Base-by-base conservation (phyloP, 768 basidiomycete genomes). In the Tremella mesenterica region DNA sequence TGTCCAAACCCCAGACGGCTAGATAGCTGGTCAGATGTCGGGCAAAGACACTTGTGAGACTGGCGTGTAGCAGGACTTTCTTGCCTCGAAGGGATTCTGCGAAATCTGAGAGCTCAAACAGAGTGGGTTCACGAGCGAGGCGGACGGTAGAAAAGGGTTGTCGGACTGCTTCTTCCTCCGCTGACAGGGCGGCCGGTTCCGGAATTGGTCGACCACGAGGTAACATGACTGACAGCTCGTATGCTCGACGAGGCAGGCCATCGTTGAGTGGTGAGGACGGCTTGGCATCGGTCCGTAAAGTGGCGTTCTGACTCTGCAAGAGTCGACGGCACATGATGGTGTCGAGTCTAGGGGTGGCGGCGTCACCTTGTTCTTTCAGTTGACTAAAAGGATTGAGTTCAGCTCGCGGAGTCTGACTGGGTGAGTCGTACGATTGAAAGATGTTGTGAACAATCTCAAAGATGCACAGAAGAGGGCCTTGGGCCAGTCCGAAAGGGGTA, bases 1-100 rank as follows among this genome's bases (percentile, higher is more conserved):
- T 84, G 64, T 93, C 88, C 83, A 96, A 81, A 12, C 92, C 91
- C 93, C 93, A 97, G 4, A 86, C 81, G 20, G 86, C 87, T 53
- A 99, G 79, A 73, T 93, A 95, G 61, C 85, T 86, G 23, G 91
- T 91, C 30, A 99, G 77, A 72, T 95, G 88, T 48, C 85, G 86
- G 0, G 91, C 92, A 65, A 96, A 99, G 2, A 84, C 81, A 34
- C 88, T 87, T 58, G 80, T 82, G n/a, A 88, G 80, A 64, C 82
- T 84, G 6, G 93, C 88, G 66, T 92, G 86, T 25, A 99, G 75
- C 0, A 81, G 81, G 0, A 85, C 92, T 61, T 81, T 84, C 74
- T 84, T 88, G 13, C 90, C 88, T 65, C 83, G 83, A 46, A 97
- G 74, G 4, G 80, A 82, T 58, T 89, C 88, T 7, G 84, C 82